These are phyloP conservation scores for Cyclotella sp. DNA, from an alignment of 108 stramenopile genomes.

Conservation along the genomic window DNA sequence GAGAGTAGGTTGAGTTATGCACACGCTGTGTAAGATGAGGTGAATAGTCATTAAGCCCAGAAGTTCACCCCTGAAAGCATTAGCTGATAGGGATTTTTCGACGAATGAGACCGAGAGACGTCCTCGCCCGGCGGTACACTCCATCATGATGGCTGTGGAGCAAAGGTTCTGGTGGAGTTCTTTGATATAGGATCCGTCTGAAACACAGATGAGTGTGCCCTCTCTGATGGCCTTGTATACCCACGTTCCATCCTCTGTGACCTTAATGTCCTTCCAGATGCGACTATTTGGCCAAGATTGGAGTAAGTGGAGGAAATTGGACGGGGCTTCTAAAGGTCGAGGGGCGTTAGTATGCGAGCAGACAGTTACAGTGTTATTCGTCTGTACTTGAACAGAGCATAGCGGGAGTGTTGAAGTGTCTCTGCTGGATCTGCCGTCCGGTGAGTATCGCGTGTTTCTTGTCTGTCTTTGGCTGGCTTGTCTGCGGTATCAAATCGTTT, in stretches of 20 bases:
- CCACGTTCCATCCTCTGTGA: not conserved
- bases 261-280: constrained; percentile 6
- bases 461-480: too few species aligned
- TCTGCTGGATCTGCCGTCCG: too few species aligned
- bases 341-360: too few species aligned
- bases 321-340: too few species aligned
- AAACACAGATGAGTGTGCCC: not conserved
- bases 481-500: too few species aligned
- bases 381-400: too few species aligned
- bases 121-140: constrained; percentile 10
- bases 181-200: constrained; percentile 10
- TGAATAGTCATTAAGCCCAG: constrained; percentile 20
- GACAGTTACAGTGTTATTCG: too few species aligned
- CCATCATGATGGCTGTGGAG: constrained; percentile 7
- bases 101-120: not conserved
- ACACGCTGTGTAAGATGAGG: too few species aligned
- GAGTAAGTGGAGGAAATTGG: constrained; percentile 1
- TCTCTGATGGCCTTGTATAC: not conserved
- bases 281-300: constrained; percentile 8
- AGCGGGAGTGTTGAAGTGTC: too few species aligned
- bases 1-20: too few species aligned
- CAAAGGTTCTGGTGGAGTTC: constrained; percentile 6
- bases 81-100: not conserved
- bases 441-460: too few species aligned
- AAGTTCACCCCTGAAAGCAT: constrained; percentile 20